phyloP scores from a whole-genome alignment of 2,329 filamentous ascomycete species.

The Neofusicoccum umdonicola region DNA sequence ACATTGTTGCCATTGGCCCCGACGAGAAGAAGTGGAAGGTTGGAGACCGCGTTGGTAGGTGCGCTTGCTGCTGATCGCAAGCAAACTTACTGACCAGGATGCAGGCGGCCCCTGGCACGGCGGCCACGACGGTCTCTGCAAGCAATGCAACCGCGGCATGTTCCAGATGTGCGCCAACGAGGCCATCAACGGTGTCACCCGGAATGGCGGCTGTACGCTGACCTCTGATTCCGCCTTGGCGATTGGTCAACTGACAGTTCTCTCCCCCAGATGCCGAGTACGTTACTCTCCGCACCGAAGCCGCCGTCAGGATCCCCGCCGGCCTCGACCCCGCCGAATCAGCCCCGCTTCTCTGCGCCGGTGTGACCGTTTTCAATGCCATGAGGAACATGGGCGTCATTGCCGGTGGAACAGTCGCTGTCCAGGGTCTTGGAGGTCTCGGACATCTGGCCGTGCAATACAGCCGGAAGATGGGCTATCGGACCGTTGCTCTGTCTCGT shows the following conservation, averaged over 20 bases:
- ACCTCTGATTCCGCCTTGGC: too few species aligned
- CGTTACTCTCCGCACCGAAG: constrained; percentile 59
- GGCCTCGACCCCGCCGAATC: constrained; percentile 47
- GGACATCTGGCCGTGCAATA: constrained; percentile 56
- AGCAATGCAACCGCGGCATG: constrained; percentile 59
- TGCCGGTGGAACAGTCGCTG: constrained; percentile 47
- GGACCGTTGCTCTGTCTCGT: constrained; percentile 52
- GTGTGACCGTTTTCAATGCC: constrained; percentile 54
- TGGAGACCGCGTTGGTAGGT: constrained; percentile 62
- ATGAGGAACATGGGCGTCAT: constrained; percentile 49
- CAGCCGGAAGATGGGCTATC: constrained; percentile 51
- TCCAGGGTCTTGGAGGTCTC: constrained; percentile 54
- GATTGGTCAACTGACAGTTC: background rate
- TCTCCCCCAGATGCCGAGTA: constrained; percentile 55
- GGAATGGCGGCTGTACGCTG: constrained; percentile 62
- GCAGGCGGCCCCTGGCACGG: constrained; percentile 58
- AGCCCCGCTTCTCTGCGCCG: constrained; percentile 47
- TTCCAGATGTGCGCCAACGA: constrained; percentile 68
- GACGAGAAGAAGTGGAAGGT: constrained; percentile 58
- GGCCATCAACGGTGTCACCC: constrained; percentile 63
- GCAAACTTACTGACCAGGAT: too few species aligned
- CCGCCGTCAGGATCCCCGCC: constrained; percentile 52
- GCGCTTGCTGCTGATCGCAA: too few species aligned
- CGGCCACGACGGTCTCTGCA: constrained; percentile 62
- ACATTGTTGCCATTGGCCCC: constrained; percentile 60